These are phyloP conservation scores for Pseudogymnoascus sp. DNA, from an alignment of 2,329 filamentous ascomycete species.

Conservation along the genomic window DNA sequence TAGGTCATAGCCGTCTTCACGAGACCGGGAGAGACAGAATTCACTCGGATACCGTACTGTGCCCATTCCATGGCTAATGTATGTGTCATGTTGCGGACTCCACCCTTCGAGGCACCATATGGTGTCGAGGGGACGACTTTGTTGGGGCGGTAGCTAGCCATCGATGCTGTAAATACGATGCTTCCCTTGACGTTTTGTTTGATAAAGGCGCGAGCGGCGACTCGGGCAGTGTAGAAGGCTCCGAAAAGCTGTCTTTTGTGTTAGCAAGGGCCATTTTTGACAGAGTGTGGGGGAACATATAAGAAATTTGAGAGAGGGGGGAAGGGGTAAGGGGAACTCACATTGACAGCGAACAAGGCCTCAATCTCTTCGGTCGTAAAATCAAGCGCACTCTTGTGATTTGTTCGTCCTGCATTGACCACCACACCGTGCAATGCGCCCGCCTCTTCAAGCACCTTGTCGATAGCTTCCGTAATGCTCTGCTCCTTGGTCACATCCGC, in stretches of 20 bases:
- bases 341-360: conserved; percentile 35
- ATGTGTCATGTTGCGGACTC: conserved; percentile 32
- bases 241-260: conserved; percentile 33
- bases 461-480: conserved; percentile 35
- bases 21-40: conserved; percentile 31
- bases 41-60: conserved; percentile 29
- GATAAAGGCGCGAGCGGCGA: conserved; percentile 37
- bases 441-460: conserved; percentile 34
- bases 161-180: conserved; percentile 38
- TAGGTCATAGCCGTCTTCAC: conserved; percentile 33
- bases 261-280: background rate
- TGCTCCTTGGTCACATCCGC: conserved; percentile 40
- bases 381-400: conserved; percentile 43
- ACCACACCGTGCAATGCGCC: conserved; percentile 42
- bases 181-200: conserved; percentile 34
- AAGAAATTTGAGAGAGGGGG: background rate
- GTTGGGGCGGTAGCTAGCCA: conserved; percentile 39
- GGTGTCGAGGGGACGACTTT: conserved; percentile 23
- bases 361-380: conserved; percentile 40
- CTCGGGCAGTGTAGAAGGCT: conserved; percentile 35
- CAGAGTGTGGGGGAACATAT: background rate
- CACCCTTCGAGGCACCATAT: conserved; percentile 38
- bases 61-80: conserved; percentile 31
- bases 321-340: too few relatives aligned
- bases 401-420: conserved; percentile 41